Percentiles rank a stretch among this genome's conserved stretches.
Evolutionary conservation across 2,329 filamentous ascomycete genomes (phyloP).

Genomic region (Paraphaeosphaeria minitans): DNA sequence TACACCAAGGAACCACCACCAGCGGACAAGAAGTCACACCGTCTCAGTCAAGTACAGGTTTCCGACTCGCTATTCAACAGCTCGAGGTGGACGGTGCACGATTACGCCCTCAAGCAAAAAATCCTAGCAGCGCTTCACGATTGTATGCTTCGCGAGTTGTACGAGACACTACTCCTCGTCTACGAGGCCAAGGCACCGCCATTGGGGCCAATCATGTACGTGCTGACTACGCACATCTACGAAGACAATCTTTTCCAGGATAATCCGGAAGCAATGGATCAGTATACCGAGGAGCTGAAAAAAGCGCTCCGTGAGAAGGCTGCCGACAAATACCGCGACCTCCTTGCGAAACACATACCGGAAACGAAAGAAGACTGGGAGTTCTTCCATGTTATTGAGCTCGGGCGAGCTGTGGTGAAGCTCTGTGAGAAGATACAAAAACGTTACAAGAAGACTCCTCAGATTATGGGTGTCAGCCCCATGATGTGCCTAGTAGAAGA

Average conservation of each 20-base stretch:
- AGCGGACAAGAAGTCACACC: constrained; percentile 65
- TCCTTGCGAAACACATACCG: constrained; percentile 80
- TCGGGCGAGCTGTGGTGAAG: constrained; percentile 84
- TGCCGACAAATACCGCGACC: constrained; percentile 75
- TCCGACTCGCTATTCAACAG: constrained; percentile 54
- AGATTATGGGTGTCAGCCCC: constrained; percentile 78
- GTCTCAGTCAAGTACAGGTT: constrained; percentile 52
- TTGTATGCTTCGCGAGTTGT: constrained; percentile 82
- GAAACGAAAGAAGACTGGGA: constrained; percentile 83
- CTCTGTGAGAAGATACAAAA: constrained; percentile 90
- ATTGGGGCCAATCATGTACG: constrained; percentile 77
- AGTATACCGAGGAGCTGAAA: constrained; percentile 74
- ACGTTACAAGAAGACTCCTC: constrained; percentile 83
- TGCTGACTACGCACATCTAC: constrained; percentile 83
- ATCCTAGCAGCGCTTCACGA: constrained; percentile 78
- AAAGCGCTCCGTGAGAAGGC: constrained; percentile 76
- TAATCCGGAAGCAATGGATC: constrained; percentile 69
- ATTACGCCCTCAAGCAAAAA: constrained; percentile 69
- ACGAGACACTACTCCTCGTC: constrained; percentile 82
- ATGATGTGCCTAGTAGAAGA: constrained; percentile 77
- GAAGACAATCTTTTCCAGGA: constrained; percentile 76
- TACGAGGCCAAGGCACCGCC: constrained; percentile 87
- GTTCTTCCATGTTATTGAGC: constrained; percentile 85
- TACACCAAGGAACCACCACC: constrained; percentile 74
- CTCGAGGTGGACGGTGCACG: constrained; percentile 56